Evolutionary conservation across 108 stramenopile genomes (phyloP).

Genomic region (Nitzschia inconspicua): DNA sequence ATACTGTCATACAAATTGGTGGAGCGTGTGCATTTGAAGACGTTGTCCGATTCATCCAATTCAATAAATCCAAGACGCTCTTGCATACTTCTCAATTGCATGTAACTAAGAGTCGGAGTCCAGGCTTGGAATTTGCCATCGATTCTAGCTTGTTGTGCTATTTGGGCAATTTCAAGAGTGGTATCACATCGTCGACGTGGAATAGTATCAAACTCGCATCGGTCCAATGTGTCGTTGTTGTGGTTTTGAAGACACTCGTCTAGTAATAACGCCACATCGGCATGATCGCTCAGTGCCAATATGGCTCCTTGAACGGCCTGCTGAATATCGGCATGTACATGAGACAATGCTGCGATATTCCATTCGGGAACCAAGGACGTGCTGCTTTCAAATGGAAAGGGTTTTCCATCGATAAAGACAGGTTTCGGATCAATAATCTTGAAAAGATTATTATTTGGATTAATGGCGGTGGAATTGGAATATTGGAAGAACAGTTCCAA

Average conservation of each 20-base stretch:
- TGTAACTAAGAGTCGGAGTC: constrained; percentile 29
- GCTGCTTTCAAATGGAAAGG: constrained; percentile 29
- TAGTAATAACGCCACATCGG: not conserved
- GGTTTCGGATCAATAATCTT: constrained; percentile 20
- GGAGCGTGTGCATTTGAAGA: constrained; percentile 24
- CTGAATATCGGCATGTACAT: constrained; percentile 20
- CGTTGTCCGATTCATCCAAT: constrained; percentile 2
- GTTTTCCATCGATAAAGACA: constrained; percentile 21
- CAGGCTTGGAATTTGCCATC: constrained; percentile 33
- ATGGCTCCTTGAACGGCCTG: constrained; percentile 33
- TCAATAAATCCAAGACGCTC: constrained; percentile 34
- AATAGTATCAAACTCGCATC: constrained; percentile 10
- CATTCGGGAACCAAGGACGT: constrained; percentile 37
- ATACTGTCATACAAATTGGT: constrained; percentile 31
- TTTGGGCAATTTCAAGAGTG: not conserved
- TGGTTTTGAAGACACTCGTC: not conserved
- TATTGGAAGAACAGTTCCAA: no score
- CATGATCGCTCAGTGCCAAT: constrained; percentile 7
- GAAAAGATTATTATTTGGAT: constrained; percentile 19
- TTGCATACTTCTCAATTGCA: constrained; percentile 44
- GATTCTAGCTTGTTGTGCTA: not conserved
- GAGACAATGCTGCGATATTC: constrained; percentile 25
- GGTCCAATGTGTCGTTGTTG: not conserved
- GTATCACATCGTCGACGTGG: not conserved
- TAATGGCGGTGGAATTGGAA: constrained; percentile 9